Evolutionary conservation across 352 stramenopile species (phyloP).

Genomic region (Bremia lactucae): DNA sequence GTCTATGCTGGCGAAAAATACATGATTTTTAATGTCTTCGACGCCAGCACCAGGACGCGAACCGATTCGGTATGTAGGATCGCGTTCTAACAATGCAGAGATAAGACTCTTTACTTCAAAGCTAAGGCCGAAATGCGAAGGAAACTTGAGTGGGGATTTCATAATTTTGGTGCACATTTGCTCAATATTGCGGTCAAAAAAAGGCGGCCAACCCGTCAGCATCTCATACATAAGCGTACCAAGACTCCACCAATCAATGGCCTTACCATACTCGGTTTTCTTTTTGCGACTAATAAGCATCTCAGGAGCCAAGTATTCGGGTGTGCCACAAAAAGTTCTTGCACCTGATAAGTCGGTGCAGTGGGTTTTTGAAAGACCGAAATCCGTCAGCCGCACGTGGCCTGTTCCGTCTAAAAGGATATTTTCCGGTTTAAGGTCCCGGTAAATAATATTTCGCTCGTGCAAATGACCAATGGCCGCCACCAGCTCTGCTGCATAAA

Average conservation of each 20-base stretch:
- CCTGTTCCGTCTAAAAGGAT: constrained; percentile 88
- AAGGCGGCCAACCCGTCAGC: constrained; percentile 89
- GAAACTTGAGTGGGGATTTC: constrained; percentile 82
- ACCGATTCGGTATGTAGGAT: constrained; percentile 54
- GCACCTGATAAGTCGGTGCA: constrained; percentile 69
- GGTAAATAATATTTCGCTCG: constrained; percentile 87
- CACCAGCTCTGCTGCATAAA: constrained; percentile 93
- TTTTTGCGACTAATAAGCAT: constrained; percentile 86
- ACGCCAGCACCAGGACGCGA: constrained; percentile 58
- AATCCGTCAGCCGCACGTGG: constrained; percentile 89
- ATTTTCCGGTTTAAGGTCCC: constrained; percentile 91
- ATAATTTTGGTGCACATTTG: constrained; percentile 89
- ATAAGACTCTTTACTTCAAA: constrained; percentile 73
- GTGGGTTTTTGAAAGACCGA: constrained; percentile 88
- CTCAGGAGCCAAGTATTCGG: constrained; percentile 82
- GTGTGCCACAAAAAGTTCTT: constrained; percentile 83
- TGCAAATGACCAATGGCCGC: constrained; percentile 84
- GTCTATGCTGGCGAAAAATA: constrained; percentile 75
- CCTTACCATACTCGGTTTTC: constrained; percentile 85
- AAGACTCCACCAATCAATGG: constrained; percentile 91
- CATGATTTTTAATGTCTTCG: constrained; percentile 66
- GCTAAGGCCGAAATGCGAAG: constrained; percentile 68
- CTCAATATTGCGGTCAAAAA: constrained; percentile 88
- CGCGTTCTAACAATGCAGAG: constrained; percentile 57
- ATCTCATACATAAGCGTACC: constrained; percentile 92